Conservation (phyloP, 257 asterid genomes). For the Solanum neorickii region DNA sequence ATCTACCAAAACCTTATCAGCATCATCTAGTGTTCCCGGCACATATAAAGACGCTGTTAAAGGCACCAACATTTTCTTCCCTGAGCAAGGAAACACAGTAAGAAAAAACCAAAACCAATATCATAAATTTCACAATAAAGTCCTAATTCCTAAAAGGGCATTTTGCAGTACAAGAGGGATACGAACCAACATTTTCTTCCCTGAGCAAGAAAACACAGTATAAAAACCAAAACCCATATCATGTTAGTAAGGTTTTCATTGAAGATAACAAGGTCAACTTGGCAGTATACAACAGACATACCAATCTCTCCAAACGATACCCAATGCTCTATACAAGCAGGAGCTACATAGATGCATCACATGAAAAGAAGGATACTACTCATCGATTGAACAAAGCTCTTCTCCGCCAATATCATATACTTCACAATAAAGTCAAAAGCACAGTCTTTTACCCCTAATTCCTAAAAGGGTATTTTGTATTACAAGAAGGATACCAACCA, state of each 20-base stretch:
- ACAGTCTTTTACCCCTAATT: neutral
- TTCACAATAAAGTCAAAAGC: neutral
- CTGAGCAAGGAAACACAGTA: conserved; percentile 8
- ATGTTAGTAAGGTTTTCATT: neutral
- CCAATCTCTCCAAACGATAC: neutral
- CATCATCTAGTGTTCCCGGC: conserved; percentile 74
- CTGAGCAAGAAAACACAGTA: neutral
- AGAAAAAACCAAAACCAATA: neutral
- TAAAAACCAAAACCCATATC: neutral
- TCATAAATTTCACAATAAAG: neutral
- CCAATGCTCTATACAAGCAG: neutral
- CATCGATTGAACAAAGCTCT: neutral
- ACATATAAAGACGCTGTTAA: conserved; percentile 86
- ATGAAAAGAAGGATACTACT: neutral
- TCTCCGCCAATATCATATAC: neutral
- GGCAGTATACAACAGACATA: neutral
- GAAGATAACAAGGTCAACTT: neutral
- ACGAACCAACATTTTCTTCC: neutral
- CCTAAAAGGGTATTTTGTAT: neutral
- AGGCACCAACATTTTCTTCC: conserved; percentile 86
- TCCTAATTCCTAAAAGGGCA: neutral
- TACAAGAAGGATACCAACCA: neutral
- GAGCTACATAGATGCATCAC: neutral
- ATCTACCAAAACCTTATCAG: conserved; percentile 83
- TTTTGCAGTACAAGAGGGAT: neutral